phyloP scores from a whole-genome alignment of 73 alveolate genomes.

The Blepharisma stoltei region DNA sequence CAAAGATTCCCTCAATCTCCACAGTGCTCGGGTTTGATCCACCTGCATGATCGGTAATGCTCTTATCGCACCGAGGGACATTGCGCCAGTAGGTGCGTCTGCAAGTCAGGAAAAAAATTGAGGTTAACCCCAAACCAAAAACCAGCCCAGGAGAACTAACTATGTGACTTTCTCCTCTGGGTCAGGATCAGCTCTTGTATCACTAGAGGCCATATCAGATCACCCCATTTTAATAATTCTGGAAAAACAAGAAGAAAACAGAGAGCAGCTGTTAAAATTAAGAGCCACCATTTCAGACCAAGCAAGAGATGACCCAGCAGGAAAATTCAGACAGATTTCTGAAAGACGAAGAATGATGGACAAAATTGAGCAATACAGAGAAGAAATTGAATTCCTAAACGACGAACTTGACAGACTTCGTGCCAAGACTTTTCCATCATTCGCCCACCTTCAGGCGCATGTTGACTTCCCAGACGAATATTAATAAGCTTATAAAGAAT shows the following conservation, averaged over 20 bases:
- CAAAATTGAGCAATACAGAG: conserved; percentile 81
- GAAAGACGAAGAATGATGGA: conserved; percentile 76
- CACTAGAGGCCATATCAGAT: too few relatives aligned
- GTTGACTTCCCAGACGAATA: conserved; percentile 88
- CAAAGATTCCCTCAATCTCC: too few relatives aligned
- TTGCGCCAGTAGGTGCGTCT: too few relatives aligned
- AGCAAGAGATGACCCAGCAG: conserved; percentile 63
- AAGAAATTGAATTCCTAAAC: conserved; percentile 88
- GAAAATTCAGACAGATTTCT: conserved; percentile 71
- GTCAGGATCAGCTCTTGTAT: too few relatives aligned
- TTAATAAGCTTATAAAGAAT: conserved; percentile 27
- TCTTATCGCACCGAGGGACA: too few relatives aligned
- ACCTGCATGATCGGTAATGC: too few relatives aligned
- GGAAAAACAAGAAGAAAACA: conserved; percentile 60
- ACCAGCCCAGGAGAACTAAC: too few relatives aligned
- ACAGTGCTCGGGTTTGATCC: too few relatives aligned
- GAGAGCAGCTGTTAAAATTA: conserved; percentile 82
- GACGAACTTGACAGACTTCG: conserved; percentile 91
- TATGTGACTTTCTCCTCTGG: too few relatives aligned
- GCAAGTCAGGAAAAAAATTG: too few relatives aligned
- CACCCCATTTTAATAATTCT: too few relatives aligned
- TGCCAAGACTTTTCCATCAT: conserved; percentile 94
- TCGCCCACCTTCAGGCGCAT: conserved; percentile 84
- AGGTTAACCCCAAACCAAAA: too few relatives aligned
- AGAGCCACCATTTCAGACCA: conserved; percentile 40